phyloP scores from a whole-genome alignment of 129 eudicot genomes.

The Chrysanthemum makinoi region DNA sequence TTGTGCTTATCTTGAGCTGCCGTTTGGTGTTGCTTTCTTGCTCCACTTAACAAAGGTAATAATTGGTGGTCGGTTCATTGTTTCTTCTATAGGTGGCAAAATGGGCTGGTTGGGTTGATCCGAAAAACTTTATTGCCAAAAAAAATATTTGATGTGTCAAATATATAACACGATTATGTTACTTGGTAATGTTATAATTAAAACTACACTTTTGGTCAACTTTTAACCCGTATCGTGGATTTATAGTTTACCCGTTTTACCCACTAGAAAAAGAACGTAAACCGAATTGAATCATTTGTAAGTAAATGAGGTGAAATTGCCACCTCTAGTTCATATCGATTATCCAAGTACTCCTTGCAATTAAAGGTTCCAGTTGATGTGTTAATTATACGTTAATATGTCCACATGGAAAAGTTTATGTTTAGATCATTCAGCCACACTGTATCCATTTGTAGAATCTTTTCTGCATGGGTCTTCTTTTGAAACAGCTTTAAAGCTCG shows the following conservation, averaged over 20 bases:
- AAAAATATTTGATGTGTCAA: neutral
- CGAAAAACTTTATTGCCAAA: neutral
- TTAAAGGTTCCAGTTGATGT: constrained; percentile 3
- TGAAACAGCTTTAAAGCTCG: too few species aligned
- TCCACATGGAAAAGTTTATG: too few species aligned
- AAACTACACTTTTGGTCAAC: neutral
- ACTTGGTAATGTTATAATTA: neutral
- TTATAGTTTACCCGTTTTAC: constrained; percentile 1
- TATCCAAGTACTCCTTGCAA: constrained; percentile 45
- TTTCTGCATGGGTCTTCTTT: too few species aligned
- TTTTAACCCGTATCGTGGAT: too few species aligned
- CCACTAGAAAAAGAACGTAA: neutral
- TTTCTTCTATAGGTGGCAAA: constrained; percentile 25
- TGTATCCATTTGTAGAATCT: too few species aligned
- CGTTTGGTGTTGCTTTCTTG: constrained; percentile 32
- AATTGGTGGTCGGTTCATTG: constrained; percentile 43
- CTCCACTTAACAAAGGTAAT: constrained; percentile 44
- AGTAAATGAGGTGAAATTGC: neutral
- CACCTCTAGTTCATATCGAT: constrained; percentile 29
- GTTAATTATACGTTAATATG: neutral
- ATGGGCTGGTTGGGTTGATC: constrained; percentile 3
- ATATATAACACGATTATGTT: neutral
- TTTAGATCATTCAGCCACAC: too few species aligned
- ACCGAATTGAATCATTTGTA: neutral
- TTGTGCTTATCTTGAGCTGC: constrained; percentile 23